Base-by-base conservation (phyloP, 2,329 filamentous ascomycete genomes). In the Ampelomyces quisqualis region DNA sequence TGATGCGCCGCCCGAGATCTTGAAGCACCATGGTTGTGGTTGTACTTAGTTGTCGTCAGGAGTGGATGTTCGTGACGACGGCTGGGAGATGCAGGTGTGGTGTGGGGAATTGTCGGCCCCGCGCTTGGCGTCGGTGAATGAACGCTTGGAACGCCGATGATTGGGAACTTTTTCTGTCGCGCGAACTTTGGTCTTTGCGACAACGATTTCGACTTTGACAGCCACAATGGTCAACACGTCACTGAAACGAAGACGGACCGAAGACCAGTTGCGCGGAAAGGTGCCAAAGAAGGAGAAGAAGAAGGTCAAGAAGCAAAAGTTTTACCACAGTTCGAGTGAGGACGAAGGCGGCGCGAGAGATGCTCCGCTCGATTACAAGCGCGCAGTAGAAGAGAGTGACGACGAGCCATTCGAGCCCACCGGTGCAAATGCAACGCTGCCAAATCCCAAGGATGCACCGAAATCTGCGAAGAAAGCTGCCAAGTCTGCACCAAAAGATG, bases 1-100 rank as follows among this genome's bases (percentile, higher is more conserved):
- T 97, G 72, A 98, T 97, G 75, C 93, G 93, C 78, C 91, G 90
- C 60, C 93, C 93, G 45, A 98, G 82, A 80, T 98, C 93, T 83
- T 95, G 90, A 67, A 98, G 86, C 79, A 98, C 93, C 93, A 98
- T 98, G 53, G 47, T 48, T 47, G 54, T 49, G 53, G 52, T 48
- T 51, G 44, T 48, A 48, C 36, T 18, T 35, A 15, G 29, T 27
- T 22, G 9, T 36, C 29, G 39, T 26, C 34, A 21, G 44, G 33
- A 34, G 37, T 38, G 19, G 29, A 7, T 26, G 47, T 34, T 40
- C 24, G 21, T 14, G 42, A 29, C 13, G 43, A 31, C 31, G 35
- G 32, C 26, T n/a, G 30, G 21, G 11, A 3, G 38, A 31, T 43
- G 44, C 40, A 42, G 43, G 43, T 34, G 42, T 52, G 49, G 42